Evolutionary conservation across 352 stramenopile genomes (phyloP).

Genomic region (Pythium myriotylum): DNA sequence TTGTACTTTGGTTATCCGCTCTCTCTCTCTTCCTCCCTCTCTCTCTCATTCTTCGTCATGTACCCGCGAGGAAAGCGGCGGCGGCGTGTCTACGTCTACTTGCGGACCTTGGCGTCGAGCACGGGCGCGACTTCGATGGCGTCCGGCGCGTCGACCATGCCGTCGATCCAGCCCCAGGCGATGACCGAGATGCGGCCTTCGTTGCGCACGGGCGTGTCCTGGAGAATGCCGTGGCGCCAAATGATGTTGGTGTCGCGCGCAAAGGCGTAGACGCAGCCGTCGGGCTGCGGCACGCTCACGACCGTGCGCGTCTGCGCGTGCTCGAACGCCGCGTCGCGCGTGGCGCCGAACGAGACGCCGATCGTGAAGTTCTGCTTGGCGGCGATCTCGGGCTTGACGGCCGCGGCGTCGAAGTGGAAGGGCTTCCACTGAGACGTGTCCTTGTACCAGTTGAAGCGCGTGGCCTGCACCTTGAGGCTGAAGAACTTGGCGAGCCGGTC

Average conservation of each 20-base stretch:
- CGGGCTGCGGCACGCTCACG: slow-evolving; percentile 93
- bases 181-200: slow-evolving; percentile 95
- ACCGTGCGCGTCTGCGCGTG: slow-evolving; percentile 79
- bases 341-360: slow-evolving; percentile 92
- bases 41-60: slow-evolving; percentile 1
- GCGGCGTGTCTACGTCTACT: neutral
- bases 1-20: too few species aligned
- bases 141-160: slow-evolving; percentile 48
- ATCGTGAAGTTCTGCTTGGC: slow-evolving; percentile 95
- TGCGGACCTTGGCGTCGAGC: slow-evolving; percentile 15
- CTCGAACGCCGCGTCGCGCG: slow-evolving; percentile 92
- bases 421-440: slow-evolving; percentile 94
- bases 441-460: slow-evolving; percentile 96
- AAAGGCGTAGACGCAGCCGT: slow-evolving; percentile 94
- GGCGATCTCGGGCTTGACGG: slow-evolving; percentile 93
- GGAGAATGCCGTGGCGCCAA: slow-evolving; percentile 92
- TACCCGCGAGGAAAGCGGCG: neutral
- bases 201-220: slow-evolving; percentile 78
- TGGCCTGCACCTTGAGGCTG: slow-evolving; percentile 85
- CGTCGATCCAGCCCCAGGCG: slow-evolving; percentile 89
- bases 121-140: slow-evolving; percentile 11
- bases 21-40: neutral
- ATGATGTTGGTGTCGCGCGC: slow-evolving; percentile 93
- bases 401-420: slow-evolving; percentile 92
- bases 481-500: slow-evolving; percentile 89